Evolutionary conservation across 208 protist species (phyloP).

Genomic region (Leishmania guyanensis): DNA sequence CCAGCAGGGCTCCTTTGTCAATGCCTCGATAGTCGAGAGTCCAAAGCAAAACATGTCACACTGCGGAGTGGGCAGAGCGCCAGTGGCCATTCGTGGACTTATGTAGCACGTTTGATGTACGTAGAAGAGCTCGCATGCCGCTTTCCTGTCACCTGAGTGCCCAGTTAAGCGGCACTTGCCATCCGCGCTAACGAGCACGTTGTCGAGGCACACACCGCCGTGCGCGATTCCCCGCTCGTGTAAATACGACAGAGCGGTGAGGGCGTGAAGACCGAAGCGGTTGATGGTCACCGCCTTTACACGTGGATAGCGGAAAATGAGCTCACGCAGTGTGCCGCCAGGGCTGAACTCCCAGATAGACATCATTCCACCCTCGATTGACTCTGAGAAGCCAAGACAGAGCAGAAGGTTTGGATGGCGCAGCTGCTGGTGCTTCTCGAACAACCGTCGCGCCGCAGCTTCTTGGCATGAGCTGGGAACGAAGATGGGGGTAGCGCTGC

Average conservation of each 20-base stretch:
- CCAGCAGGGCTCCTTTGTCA: slow-evolving; percentile 36
- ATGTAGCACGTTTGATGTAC: slow-evolving; percentile 52
- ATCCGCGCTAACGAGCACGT: slow-evolving; percentile 57
- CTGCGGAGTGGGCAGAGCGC: slow-evolving; percentile 35
- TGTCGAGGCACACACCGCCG: slow-evolving; percentile 62
- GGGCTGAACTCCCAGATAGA: slow-evolving; percentile 41
- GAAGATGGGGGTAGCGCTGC: slow-evolving; percentile 20
- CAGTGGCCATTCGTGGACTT: slow-evolving; percentile 60
- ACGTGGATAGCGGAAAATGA: slow-evolving; percentile 22
- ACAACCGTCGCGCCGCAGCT: slow-evolving; percentile 5
- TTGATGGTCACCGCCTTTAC: slow-evolving; percentile 22
- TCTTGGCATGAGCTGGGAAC: slow-evolving; percentile 5
- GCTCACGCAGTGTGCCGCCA: slow-evolving; percentile 40
- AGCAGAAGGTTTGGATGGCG: slow-evolving; percentile 21
- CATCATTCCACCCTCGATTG: slow-evolving; percentile 11
- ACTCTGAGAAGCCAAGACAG: slow-evolving; percentile 2
- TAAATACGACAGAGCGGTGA: slow-evolving; percentile 56
- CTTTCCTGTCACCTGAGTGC: slow-evolving; percentile 32
- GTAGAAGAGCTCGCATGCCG: slow-evolving; percentile 22
- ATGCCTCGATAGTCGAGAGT: slow-evolving; percentile 49
- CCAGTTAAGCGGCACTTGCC: slow-evolving; percentile 67
- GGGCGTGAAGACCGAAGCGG: slow-evolving; percentile 51
- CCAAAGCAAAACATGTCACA: slow-evolving; percentile 77
- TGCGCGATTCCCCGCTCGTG: slow-evolving; percentile 58
- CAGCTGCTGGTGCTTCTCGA: slow-evolving; percentile 8